Percentiles rank a stretch among this genome's conserved stretches.
These are phyloP conservation scores for Grammothele lineata DNA, from an alignment of 768 basidiomycete species.

Conservation along the genomic window DNA sequence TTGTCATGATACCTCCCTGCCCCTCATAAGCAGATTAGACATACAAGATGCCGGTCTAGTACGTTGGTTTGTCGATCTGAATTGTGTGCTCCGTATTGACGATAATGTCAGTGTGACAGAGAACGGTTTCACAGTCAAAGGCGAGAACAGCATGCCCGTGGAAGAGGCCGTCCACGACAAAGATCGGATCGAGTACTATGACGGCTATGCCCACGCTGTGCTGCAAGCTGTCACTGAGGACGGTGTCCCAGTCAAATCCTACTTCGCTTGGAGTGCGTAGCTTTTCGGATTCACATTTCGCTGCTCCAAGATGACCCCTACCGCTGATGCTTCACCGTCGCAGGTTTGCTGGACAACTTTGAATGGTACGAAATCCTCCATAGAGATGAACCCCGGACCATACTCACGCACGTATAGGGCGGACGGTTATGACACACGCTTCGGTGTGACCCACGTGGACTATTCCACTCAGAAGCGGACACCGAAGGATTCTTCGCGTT, in stretches of 20 bases:
- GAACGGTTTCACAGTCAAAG: slow-evolving; percentile 41
- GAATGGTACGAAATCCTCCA: slow-evolving; percentile 30
- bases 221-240: slow-evolving; percentile 35
- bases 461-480: slow-evolving; percentile 26
- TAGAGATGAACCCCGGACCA: neutral
- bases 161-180: slow-evolving; percentile 33
- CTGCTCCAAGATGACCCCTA: slow-evolving; percentile 2
- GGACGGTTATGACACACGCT: slow-evolving; percentile 40
- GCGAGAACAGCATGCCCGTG: slow-evolving; percentile 32
- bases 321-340: neutral
- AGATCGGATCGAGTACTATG: slow-evolving; percentile 39
- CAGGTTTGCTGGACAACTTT: slow-evolving; percentile 41
- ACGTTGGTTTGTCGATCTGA: neutral
- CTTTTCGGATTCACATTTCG: neutral
- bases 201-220: slow-evolving; percentile 33
- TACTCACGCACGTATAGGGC: slow-evolving; percentile 18
- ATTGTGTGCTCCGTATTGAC: neutral
- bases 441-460: slow-evolving; percentile 43
- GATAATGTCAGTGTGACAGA: slow-evolving; percentile 33
- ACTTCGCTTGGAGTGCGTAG: slow-evolving; percentile 39
- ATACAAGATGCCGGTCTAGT: slow-evolving; percentile 36
- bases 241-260: slow-evolving; percentile 31
- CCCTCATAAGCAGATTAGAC: too few species aligned
- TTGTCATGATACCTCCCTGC: too few species aligned
- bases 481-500: slow-evolving; percentile 24